These are phyloP conservation scores for Biscogniauxia mediterranea DNA, from an alignment of 2,329 filamentous ascomycete genomes.

Conservation along the genomic window DNA sequence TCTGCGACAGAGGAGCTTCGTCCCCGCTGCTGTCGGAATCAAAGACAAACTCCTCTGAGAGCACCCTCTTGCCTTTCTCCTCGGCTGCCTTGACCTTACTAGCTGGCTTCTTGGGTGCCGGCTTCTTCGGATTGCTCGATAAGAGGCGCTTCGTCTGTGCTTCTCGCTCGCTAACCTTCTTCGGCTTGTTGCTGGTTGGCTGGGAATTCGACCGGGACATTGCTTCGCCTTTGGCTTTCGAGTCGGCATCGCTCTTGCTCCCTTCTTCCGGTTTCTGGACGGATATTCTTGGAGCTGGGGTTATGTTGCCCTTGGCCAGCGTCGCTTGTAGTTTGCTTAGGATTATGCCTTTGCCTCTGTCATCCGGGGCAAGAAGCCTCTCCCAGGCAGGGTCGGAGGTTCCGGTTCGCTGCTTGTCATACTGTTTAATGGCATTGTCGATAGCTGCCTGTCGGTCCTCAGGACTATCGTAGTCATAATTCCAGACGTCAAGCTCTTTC, in stretches of 20 bases:
- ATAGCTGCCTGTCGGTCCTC: conserved; percentile 59
- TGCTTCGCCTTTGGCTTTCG: conserved; percentile 39
- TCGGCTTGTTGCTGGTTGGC: conserved; percentile 49
- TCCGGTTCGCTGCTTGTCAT: conserved; percentile 57
- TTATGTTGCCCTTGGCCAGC: conserved; percentile 52
- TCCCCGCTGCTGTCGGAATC: conserved; percentile 57
- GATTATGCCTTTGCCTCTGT: conserved; percentile 59
- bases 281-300: conserved; percentile 48
- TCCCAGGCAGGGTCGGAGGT: conserved; percentile 60
- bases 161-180: conserved; percentile 54
- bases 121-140: conserved; percentile 41
- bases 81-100: conserved; percentile 42
- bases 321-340: conserved; percentile 61
- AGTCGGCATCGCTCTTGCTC: conserved; percentile 41
- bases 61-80: conserved; percentile 43
- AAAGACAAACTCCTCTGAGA: conserved; percentile 56
- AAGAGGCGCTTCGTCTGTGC: conserved; percentile 57
- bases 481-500: conserved; percentile 65
- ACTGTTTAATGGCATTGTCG: conserved; percentile 59
- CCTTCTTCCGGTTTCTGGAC: conserved; percentile 50
- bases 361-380: conserved; percentile 54
- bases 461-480: conserved; percentile 53
- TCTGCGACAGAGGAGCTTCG: conserved; percentile 43
- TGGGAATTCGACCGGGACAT: conserved; percentile 53
- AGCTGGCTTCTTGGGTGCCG: conserved; percentile 41